Evolutionary conservation across 208 protist genomes (phyloP).

Genomic region (Zelonia costaricensis): DNA sequence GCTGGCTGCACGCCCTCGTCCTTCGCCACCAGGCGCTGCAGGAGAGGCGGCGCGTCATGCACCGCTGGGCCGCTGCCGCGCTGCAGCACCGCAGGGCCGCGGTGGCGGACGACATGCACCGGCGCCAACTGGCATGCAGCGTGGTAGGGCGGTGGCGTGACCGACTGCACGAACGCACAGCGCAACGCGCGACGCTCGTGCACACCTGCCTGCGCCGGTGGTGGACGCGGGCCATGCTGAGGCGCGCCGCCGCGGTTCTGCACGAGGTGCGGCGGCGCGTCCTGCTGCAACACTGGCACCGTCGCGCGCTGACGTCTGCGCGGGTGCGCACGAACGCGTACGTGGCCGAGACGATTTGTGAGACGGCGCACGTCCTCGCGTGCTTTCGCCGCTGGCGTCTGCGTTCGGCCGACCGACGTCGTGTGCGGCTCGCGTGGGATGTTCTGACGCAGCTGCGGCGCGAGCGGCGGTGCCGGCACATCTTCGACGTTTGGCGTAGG

Average conservation of each 20-base stretch:
- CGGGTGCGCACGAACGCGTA: constrained; percentile 25
- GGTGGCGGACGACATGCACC: constrained; percentile 9
- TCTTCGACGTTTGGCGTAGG: constrained; percentile 47
- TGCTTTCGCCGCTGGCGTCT: constrained; percentile 65
- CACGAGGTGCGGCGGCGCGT: background rate
- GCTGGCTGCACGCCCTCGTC: constrained; percentile 13
- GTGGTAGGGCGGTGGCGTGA: constrained; percentile 14
- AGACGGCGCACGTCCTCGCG: constrained; percentile 61
- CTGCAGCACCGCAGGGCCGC: background rate
- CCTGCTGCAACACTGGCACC: constrained; percentile 23
- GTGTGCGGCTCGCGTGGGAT: constrained; percentile 31
- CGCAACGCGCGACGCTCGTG: constrained; percentile 4
- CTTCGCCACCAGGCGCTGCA: background rate
- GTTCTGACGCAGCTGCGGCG: constrained; percentile 54
- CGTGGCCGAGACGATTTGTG: constrained; percentile 67
- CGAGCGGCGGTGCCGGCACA: constrained; percentile 39
- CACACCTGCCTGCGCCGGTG: constrained; percentile 33
- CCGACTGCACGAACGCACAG: background rate
- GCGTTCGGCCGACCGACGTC: constrained; percentile 30
- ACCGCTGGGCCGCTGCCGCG: constrained; percentile 9
- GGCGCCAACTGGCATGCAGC: constrained; percentile 3
- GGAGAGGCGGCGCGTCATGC: constrained; percentile 7
- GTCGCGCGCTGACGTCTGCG: constrained; percentile 6
- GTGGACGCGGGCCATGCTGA: constrained; percentile 17
- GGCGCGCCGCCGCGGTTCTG: background rate